Conservation (phyloP, 140 eudicot species). For the Oenanthe javanica region DNA sequence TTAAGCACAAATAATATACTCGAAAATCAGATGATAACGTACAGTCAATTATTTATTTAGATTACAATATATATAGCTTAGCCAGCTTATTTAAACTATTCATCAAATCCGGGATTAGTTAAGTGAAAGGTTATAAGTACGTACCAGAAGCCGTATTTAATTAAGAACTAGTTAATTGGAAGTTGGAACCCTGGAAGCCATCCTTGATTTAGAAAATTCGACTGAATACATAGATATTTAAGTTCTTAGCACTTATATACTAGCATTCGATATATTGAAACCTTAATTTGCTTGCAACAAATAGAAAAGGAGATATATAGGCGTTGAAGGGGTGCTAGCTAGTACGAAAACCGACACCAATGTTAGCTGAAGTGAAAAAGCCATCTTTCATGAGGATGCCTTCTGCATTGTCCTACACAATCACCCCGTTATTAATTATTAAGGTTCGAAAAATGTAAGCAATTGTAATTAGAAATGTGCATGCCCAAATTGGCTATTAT, state of each 20-base stretch:
- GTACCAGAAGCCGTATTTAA: background rate
- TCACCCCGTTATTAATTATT: background rate
- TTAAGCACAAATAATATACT: too few relatives aligned
- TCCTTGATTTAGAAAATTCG: background rate
- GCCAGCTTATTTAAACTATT: too few relatives aligned
- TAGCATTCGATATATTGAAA: background rate
- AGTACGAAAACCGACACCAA: constrained; percentile 26
- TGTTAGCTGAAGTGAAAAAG: constrained; percentile 47
- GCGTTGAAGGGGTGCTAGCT: background rate
- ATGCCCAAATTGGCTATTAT: background rate
- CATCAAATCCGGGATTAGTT: background rate
- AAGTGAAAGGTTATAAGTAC: background rate
- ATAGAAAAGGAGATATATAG: background rate
- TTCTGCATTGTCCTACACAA: constrained; percentile 42
- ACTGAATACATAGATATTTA: background rate
- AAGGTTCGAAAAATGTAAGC: background rate
- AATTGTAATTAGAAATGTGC: background rate
- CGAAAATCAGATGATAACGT: too few relatives aligned
- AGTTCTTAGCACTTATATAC: background rate
- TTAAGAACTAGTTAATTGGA: background rate
- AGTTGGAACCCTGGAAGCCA: background rate
- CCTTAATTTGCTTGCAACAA: background rate
- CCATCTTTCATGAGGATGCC: constrained; percentile 57
- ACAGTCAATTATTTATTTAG: too few relatives aligned
- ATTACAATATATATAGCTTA: too few relatives aligned